Conservation (phyloP, 192 early-diverging fungal genomes). For the Linnemannia elongata region DNA sequence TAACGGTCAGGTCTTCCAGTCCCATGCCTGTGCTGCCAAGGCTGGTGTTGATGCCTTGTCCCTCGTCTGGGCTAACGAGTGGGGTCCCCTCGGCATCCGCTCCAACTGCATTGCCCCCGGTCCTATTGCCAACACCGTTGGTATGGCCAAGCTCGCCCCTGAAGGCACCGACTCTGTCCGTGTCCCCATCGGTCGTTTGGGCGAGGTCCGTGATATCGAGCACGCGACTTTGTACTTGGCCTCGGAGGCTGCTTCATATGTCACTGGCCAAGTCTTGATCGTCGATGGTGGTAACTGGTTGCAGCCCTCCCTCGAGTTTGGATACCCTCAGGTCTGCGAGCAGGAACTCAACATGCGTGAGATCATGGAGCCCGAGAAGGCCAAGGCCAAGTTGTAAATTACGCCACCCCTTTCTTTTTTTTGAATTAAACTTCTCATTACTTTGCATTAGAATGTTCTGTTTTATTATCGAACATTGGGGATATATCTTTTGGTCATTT, state of each 20-base stretch:
- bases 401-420: background rate
- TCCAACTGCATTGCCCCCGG: conserved; percentile 79
- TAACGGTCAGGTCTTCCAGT: conserved; percentile 56
- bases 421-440: background rate
- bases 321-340: conserved; percentile 47
- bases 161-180: conserved; percentile 18
- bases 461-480: no score
- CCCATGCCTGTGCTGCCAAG: conserved; percentile 72
- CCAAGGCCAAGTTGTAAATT: conserved; percentile 44
- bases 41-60: conserved; percentile 75
- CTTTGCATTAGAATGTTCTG: no score
- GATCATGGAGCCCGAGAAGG: conserved; percentile 50
- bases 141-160: conserved; percentile 55
- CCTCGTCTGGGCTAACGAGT: conserved; percentile 75
- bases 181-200: conserved; percentile 57
- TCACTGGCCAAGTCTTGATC: conserved; percentile 68
- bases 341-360: conserved; percentile 54
- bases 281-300: conserved; percentile 75
- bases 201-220: conserved; percentile 74
- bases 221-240: conserved; percentile 78
- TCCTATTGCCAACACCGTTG: conserved; percentile 62
- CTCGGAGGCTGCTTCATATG: conserved; percentile 70
- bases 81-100: conserved; percentile 79
- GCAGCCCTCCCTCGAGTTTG: conserved; percentile 38
- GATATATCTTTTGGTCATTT: no score